phyloP scores from a whole-genome alignment of 768 basidiomycete species.

The Naganishia randhawae region DNA sequence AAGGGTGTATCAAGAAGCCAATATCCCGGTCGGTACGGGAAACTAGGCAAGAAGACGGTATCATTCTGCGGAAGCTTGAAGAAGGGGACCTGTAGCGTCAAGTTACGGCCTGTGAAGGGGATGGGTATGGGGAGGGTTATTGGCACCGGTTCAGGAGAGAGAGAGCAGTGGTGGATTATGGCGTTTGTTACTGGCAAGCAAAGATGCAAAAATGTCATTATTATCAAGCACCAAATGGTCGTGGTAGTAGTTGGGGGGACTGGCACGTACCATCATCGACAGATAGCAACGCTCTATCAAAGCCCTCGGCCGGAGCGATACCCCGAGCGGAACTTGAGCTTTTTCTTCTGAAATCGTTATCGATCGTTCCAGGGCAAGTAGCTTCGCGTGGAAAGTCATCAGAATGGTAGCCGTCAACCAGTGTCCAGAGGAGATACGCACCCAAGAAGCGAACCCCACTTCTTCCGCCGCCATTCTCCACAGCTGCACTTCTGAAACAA shows the following conservation, averaged over 20 bases:
- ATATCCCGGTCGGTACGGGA: conserved; percentile 26
- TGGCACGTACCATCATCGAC: conserved; percentile 31
- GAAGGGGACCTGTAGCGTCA: conserved; percentile 27
- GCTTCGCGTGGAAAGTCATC: conserved; percentile 28
- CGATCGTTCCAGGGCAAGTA: conserved; percentile 47
- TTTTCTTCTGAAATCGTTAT: conserved; percentile 47
- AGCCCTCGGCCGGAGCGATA: conserved; percentile 17
- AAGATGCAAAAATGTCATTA: background rate
- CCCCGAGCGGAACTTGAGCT: conserved; percentile 34
- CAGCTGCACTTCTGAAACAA: conserved; percentile 43
- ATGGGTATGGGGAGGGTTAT: conserved; percentile 10
- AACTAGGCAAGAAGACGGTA: conserved; percentile 28
- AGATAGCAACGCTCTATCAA: conserved; percentile 21
- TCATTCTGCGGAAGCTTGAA: conserved; percentile 22
- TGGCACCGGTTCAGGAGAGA: conserved; percentile 15
- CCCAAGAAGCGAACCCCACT: conserved; percentile 47
- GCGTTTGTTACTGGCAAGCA: conserved; percentile 23
- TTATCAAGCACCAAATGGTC: no score
- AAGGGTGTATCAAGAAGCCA: conserved; percentile 30
- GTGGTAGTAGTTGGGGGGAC: no score
- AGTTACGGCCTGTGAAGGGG: background rate
- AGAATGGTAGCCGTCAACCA: background rate
- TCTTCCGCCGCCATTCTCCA: conserved; percentile 41
- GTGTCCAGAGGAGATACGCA: conserved; percentile 28
- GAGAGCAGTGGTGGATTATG: conserved; percentile 30